Evolutionary conservation across 1,284 basidiomycete genomes (phyloP).

Genomic region (Naganishia sp.): DNA sequence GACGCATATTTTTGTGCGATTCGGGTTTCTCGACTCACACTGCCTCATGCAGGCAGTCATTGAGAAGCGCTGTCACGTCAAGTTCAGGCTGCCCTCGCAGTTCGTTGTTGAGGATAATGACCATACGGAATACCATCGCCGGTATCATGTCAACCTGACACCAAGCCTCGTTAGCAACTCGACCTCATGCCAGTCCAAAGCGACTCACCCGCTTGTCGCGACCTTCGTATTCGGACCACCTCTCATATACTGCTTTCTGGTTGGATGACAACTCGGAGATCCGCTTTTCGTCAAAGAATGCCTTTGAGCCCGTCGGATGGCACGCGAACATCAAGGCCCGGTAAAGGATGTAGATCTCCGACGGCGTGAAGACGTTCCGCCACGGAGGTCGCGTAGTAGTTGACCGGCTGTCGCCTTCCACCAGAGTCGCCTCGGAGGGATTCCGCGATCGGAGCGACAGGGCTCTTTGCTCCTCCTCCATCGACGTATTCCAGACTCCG

Average conservation of each 20-base stretch:
- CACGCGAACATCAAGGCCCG: constrained; percentile 21
- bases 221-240: constrained; percentile 15
- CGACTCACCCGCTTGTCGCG: constrained; percentile 24
- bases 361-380: constrained; percentile 13
- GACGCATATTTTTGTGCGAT: background rate
- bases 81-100: constrained; percentile 4
- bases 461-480: constrained; percentile 11
- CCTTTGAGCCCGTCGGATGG: constrained; percentile 20
- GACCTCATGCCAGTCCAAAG: background rate
- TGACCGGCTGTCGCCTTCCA: background rate
- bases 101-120: constrained; percentile 24
- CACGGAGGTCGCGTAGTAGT: background rate
- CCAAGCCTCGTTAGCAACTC: background rate
- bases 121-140: constrained; percentile 23
- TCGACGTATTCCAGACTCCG: constrained; percentile 12
- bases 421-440: constrained; percentile 14
- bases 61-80: constrained; percentile 18
- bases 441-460: constrained; percentile 1
- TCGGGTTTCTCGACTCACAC: constrained; percentile 5
- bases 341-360: constrained; percentile 13
- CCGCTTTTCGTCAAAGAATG: constrained; percentile 26
- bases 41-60: constrained; percentile 24
- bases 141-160: constrained; percentile 24
- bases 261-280: constrained; percentile 16
- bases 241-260: constrained; percentile 22